Conservation (phyloP, 805 yeast genomes). For the Zygotorulaspora florentina region DNA sequence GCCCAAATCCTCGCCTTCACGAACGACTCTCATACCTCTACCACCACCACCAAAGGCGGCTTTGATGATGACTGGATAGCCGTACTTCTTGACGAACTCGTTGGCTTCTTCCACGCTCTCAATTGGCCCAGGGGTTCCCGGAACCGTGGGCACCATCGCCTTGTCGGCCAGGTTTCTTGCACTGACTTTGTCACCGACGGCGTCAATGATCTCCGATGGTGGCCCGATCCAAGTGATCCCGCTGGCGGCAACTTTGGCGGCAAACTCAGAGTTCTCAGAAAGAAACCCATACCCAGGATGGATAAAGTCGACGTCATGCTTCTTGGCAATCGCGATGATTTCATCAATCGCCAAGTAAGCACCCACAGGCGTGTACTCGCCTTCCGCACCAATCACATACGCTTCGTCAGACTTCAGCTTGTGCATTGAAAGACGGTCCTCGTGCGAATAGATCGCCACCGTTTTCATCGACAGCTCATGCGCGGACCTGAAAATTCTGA, state of each 20-base stretch:
- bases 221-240: conserved; percentile 98
- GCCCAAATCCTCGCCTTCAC: conserved; percentile 88
- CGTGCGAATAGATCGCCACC: conserved; percentile 94
- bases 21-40: conserved; percentile 98
- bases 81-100: conserved; percentile 75
- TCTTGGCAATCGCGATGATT: conserved; percentile 78
- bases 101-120: conserved; percentile 72
- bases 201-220: conserved; percentile 75
- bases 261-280: conserved; percentile 90
- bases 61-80: conserved; percentile 94
- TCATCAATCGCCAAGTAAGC: conserved; percentile 96
- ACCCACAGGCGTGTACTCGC: conserved; percentile 90
- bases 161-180: conserved; percentile 83
- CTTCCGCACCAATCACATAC: conserved; percentile 83
- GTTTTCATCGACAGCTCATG: conserved; percentile 97
- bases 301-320: conserved; percentile 75
- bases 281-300: conserved; percentile 93
- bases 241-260: conserved; percentile 80
- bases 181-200: conserved; percentile 95
- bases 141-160: conserved; percentile 87
- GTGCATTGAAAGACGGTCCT: conserved; percentile 92
- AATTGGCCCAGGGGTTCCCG: conserved; percentile 98
- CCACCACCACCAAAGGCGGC: conserved; percentile 99
- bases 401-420: conserved; percentile 92
- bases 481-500: conserved; percentile 91